These are phyloP conservation scores for Mycena polygramma DNA, from an alignment of 768 basidiomycete genomes.

Conservation along the genomic window DNA sequence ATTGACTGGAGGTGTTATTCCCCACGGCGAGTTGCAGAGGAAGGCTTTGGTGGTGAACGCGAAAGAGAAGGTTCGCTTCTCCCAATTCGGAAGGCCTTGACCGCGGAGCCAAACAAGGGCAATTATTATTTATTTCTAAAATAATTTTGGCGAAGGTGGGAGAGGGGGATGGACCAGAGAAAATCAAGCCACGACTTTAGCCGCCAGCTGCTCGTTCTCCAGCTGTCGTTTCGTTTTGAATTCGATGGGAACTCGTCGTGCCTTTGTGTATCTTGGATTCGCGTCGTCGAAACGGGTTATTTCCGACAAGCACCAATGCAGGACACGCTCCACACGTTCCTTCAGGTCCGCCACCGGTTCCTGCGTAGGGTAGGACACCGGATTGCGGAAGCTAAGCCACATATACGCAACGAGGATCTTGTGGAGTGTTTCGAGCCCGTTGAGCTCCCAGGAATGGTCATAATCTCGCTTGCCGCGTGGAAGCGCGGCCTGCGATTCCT, in stretches of 20 bases:
- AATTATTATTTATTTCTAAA: slow-evolving; percentile 10
- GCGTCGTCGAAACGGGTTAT: slow-evolving; percentile 44
- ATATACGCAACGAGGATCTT: slow-evolving; percentile 82
- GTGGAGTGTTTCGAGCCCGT: slow-evolving; percentile 79
- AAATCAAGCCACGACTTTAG: neutral
- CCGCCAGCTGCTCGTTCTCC: neutral
- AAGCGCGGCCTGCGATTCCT: neutral
- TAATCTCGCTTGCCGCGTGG: neutral
- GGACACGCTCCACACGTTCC: slow-evolving; percentile 69
- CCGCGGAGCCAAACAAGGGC: slow-evolving; percentile 11
- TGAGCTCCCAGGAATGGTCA: slow-evolving; percentile 37
- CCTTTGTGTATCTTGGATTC: neutral
- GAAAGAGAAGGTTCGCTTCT: neutral
- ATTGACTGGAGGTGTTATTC: slow-evolving; percentile 1
- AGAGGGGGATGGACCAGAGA: too few species aligned
- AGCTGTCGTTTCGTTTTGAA: slow-evolving; percentile 8
- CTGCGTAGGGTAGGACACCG: slow-evolving; percentile 75
- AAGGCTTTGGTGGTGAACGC: slow-evolving; percentile 13
- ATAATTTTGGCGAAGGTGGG: neutral
- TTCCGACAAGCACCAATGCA: slow-evolving; percentile 72
- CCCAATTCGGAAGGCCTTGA: slow-evolving; percentile 6
- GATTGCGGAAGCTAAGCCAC: slow-evolving; percentile 84
- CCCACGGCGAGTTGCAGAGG: slow-evolving; percentile 1
- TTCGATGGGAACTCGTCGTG: slow-evolving; percentile 20
- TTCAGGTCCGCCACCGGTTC: slow-evolving; percentile 67